Conservation (phyloP, 805 yeast genomes). For the Tetrapisispora namnaoensis region DNA sequence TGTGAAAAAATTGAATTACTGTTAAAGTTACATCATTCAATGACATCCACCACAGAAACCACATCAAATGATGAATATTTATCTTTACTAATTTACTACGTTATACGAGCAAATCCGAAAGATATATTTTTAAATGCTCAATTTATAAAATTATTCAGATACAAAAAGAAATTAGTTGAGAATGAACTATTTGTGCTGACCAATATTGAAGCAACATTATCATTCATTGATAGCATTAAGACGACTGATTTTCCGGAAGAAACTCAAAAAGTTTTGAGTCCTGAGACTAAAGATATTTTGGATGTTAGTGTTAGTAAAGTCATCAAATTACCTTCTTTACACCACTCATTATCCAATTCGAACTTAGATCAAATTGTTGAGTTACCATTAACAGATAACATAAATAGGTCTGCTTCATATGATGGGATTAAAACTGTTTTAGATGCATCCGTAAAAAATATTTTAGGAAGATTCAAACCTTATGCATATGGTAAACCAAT, state of each 20-base stretch:
- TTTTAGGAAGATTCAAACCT: slow-evolving; percentile 24
- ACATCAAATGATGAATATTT: slow-evolving; percentile 27
- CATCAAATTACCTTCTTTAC: slow-evolving; percentile 6
- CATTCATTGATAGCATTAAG: slow-evolving; percentile 26
- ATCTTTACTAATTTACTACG: slow-evolving; percentile 23
- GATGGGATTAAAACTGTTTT: slow-evolving; percentile 23
- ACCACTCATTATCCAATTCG: neutral
- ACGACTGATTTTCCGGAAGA: slow-evolving; percentile 15
- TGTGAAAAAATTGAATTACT: slow-evolving; percentile 21
- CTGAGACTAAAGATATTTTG: slow-evolving; percentile 10
- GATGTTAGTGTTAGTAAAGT: slow-evolving; percentile 15
- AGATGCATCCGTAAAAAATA: slow-evolving; percentile 24
- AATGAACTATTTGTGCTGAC: slow-evolving; percentile 27
- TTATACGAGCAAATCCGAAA: slow-evolving; percentile 17
- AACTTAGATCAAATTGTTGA: neutral
- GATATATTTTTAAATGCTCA: slow-evolving; percentile 22
- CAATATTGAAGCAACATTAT: slow-evolving; percentile 27
- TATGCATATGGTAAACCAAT: slow-evolving; percentile 21
- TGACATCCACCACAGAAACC: slow-evolving; percentile 16
- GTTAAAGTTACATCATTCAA: slow-evolving; percentile 20
- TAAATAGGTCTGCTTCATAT: slow-evolving; percentile 17
- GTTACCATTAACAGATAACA: neutral
- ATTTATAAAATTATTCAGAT: slow-evolving; percentile 26
- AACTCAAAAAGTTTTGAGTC: slow-evolving; percentile 9
- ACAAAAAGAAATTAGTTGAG: slow-evolving; percentile 25